Conservation (phyloP, 1,139 yeast species). For the Scheffersomyces quercinus region DNA sequence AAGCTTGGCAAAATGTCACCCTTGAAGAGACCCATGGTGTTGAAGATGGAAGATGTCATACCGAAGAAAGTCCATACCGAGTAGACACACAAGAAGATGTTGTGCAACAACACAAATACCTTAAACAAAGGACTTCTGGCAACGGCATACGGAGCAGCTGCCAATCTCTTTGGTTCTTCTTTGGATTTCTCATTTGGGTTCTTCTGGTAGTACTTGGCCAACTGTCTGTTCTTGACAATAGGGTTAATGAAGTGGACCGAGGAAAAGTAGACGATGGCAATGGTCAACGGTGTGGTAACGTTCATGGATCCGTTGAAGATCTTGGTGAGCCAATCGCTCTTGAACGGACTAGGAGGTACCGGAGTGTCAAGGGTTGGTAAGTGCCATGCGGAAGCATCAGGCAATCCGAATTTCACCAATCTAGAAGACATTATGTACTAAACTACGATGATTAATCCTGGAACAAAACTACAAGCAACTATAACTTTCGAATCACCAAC, state of each 20-base stretch:
- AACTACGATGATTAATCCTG: too few species aligned
- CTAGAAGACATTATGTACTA: background rate
- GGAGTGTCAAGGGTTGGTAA: constrained; percentile 35
- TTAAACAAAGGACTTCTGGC: constrained; percentile 51
- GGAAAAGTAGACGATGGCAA: constrained; percentile 61
- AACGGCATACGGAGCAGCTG: constrained; percentile 57
- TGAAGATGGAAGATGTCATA: constrained; percentile 54
- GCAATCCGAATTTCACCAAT: constrained; percentile 39
- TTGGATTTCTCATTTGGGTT: constrained; percentile 20
- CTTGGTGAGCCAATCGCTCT: constrained; percentile 23
- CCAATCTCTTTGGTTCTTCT: constrained; percentile 36
- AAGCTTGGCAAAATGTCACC: constrained; percentile 22
- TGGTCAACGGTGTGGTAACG: constrained; percentile 52
- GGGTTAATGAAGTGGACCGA: constrained; percentile 60
- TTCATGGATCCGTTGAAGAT: constrained; percentile 36
- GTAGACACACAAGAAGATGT: constrained; percentile 61
- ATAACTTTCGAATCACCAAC: too few species aligned
- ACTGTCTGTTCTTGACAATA: constrained; percentile 37
- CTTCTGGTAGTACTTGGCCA: constrained; percentile 21
- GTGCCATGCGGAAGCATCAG: constrained; percentile 33
- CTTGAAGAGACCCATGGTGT: constrained; percentile 32
- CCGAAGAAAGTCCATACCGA: constrained; percentile 75
- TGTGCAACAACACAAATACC: constrained; percentile 60
- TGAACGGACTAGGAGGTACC: constrained; percentile 40
- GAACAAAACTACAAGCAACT: too few species aligned